These are phyloP conservation scores for Psilocybe mexicana DNA, from an alignment of 1,284 basidiomycete genomes.

Conservation along the genomic window DNA sequence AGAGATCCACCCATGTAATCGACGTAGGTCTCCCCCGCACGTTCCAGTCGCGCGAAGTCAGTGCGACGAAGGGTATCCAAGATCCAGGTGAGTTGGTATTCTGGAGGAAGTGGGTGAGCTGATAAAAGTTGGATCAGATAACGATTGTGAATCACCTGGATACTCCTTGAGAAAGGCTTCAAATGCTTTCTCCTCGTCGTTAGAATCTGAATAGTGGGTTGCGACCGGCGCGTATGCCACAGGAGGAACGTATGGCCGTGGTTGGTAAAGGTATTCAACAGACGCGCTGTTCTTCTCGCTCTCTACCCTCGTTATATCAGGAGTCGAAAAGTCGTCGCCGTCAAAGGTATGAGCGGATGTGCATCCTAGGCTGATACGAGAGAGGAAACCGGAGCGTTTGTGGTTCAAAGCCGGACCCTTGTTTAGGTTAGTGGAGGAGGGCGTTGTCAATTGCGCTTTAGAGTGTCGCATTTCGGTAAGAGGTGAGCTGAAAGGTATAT, in stretches of 20 bases:
- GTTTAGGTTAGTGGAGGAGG: constrained; percentile 22
- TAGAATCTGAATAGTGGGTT: constrained; percentile 7
- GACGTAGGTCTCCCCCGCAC: constrained; percentile 68
- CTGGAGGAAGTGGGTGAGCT: constrained; percentile 26
- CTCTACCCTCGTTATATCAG: constrained; percentile 19
- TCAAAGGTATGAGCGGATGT: constrained; percentile 33
- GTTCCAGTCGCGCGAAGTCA: constrained; percentile 68
- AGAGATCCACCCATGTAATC: constrained; percentile 81
- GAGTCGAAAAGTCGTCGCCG: constrained; percentile 23
- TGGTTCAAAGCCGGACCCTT: constrained; percentile 26
- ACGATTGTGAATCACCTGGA: constrained; percentile 34
- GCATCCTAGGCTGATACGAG: constrained; percentile 38
- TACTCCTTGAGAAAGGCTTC: constrained; percentile 41
- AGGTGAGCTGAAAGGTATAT: constrained; percentile 6
- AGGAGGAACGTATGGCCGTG: constrained; percentile 17
- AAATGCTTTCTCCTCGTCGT: constrained; percentile 22
- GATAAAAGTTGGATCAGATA: background rate
- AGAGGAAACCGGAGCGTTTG: constrained; percentile 37
- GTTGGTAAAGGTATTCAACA: constrained; percentile 19
- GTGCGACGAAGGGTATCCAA: constrained; percentile 69
- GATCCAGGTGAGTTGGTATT: constrained; percentile 63
- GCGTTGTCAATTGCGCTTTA: constrained; percentile 28
- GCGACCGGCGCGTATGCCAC: constrained; percentile 25
- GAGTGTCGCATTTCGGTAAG: constrained; percentile 41
- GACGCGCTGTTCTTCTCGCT: constrained; percentile 23